Base-by-base conservation (phyloP, 768 basidiomycete species). In the Rhodocollybia butyracea region DNA sequence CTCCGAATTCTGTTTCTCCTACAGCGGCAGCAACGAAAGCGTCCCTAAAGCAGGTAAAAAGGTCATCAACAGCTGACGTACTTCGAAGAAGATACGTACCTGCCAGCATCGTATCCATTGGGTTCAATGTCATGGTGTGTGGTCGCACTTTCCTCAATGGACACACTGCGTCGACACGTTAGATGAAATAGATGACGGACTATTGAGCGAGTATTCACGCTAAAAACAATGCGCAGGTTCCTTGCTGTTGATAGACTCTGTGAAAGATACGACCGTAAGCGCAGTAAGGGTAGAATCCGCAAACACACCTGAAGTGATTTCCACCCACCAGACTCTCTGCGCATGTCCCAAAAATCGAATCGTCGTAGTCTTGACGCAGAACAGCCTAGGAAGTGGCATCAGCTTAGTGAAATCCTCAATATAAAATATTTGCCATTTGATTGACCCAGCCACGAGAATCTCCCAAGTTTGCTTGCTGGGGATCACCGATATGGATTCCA, bases 271-370 rank as follows among this genome's bases (percentile, higher is more conserved):
- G n/a, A n/a, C n/a, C n/a, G n/a, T n/a, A n/a, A n/a, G n/a, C n/a
- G n/a, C n/a, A n/a, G n/a, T n/a, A 26, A 36, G 21, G 15, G 19
- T n/a, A 34, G 19, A 13, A 19, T 12, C 11, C 13, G 13, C 2
- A 11, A 15, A 30, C 40, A 27, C 81, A 88, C 50, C 88, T 76
- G 57, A 87, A 70, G 63, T 89, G 88, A 61, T 83, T 76, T 7
- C 89, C 89, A 4, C 89, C 89, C 34, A 83, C 61, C 43, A 89
- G 73, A 11, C 81, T 82, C 64, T 91, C 87, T 51, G 79, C 60
- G 65, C 89, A 91, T 4, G 88, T 85, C 0, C 89, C 89, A 21
- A 88, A 62, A n/a, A 79, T 72, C 1, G 78, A 78, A 59, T 89
- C 76, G 3, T 78, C 78, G 62, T 81, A 91, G 59, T 89, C 78